These are phyloP conservation scores for Camelina laxa DNA, from an alignment of 345 rosid species.

Conservation along the genomic window DNA sequence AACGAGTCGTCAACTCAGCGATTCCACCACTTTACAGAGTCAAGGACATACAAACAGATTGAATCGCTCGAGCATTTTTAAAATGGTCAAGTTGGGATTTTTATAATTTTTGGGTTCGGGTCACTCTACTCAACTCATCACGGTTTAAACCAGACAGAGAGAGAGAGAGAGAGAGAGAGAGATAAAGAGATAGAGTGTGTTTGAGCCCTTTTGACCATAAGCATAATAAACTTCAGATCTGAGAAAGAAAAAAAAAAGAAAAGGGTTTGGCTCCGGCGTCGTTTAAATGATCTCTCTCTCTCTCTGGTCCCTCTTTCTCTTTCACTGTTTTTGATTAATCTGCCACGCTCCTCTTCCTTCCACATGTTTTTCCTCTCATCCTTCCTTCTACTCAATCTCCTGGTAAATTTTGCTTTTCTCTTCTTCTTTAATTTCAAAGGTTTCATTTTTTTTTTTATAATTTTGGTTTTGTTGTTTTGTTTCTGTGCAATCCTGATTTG, in stretches of 20 bases:
- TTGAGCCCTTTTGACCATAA: slow-evolving; percentile 11
- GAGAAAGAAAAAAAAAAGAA: slow-evolving; percentile 7
- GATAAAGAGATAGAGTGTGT: background rate
- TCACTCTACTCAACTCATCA: background rate
- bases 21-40: slow-evolving; percentile 26
- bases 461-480: background rate
- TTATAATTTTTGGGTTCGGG: slow-evolving; percentile 12
- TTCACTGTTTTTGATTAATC: slow-evolving; percentile 21
- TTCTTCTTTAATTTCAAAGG: background rate
- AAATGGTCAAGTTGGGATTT: slow-evolving; percentile 21
- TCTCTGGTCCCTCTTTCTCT: slow-evolving; percentile 28
- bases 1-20: slow-evolving; percentile 41
- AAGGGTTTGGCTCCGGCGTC: slow-evolving; percentile 41
- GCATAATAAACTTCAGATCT: slow-evolving; percentile 37
- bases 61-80: slow-evolving; percentile 32
- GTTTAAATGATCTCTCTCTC: slow-evolving; percentile 57
- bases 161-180: slow-evolving; percentile 4
- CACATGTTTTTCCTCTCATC: slow-evolving; percentile 62
- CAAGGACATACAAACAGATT: slow-evolving; percentile 23
- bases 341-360: slow-evolving; percentile 61
- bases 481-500: background rate
- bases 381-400: slow-evolving; percentile 50
- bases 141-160: background rate
- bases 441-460: too few species aligned
- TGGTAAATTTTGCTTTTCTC: slow-evolving; percentile 50